Evolutionary conservation across 169 alveolate species (phyloP).

Genomic region (Eimeria zaria): DNA sequence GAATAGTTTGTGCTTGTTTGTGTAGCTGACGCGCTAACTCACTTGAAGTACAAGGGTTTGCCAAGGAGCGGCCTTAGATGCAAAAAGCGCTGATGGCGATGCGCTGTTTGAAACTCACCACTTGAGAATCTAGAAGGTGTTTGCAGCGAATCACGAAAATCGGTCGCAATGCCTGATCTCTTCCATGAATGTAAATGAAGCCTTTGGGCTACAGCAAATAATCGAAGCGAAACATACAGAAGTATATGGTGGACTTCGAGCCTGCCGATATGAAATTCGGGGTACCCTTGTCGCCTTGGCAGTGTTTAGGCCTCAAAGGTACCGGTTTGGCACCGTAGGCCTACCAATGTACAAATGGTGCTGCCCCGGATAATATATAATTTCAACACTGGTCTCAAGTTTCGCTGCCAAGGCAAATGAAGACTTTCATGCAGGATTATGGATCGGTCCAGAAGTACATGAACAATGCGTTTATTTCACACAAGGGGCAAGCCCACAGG

Average conservation of each 20-base stretch:
- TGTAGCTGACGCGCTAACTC: neutral
- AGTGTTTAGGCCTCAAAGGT: neutral
- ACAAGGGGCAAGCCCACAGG: neutral
- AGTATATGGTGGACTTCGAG: neutral
- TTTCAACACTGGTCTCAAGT: neutral
- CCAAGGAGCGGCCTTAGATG: neutral
- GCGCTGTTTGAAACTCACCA: conserved; percentile 50
- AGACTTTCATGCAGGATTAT: neutral
- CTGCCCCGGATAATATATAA: neutral
- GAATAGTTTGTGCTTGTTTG: neutral
- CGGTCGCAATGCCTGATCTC: conserved; percentile 88
- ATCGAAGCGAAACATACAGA: neutral
- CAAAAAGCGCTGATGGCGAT: neutral
- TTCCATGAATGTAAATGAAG: conserved; percentile 88
- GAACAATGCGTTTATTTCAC: neutral
- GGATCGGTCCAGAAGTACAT: neutral
- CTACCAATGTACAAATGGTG: neutral
- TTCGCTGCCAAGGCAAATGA: neutral
- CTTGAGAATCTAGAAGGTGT: conserved; percentile 48
- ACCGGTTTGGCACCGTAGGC: neutral
- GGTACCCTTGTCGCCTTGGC: neutral
- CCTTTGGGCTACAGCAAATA: conserved; percentile 82
- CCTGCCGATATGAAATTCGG: neutral
- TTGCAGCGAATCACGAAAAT: conserved; percentile 87
- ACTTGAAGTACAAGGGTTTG: neutral